phyloP scores from a whole-genome alignment of 495 filamentous ascomycete genomes.

The Xylaria telfairii region DNA sequence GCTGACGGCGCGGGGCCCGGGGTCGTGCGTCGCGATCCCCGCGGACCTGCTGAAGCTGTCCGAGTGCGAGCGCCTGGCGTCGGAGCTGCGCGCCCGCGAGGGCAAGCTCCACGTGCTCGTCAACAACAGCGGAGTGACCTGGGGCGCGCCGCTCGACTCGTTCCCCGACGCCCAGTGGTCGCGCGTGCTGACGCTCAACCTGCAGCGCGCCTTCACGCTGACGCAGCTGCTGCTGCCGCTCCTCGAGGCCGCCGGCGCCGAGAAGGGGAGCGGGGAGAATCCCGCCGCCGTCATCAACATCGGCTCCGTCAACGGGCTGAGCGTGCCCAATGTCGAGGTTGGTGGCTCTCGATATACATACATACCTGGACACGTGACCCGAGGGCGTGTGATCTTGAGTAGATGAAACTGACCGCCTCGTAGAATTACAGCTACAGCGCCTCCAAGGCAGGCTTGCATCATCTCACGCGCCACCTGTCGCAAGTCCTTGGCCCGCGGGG shows the following conservation, averaged over 20 bases:
- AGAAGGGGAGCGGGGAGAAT: slow-evolving; percentile 47
- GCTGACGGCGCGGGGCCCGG: slow-evolving; percentile 32
- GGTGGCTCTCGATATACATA: background rate
- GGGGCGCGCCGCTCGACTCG: slow-evolving; percentile 62
- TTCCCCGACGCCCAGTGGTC: slow-evolving; percentile 74
- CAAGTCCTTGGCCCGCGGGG: slow-evolving; percentile 70
- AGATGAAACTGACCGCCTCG: background rate
- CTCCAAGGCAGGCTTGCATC: slow-evolving; percentile 74
- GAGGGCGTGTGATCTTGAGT: background rate
- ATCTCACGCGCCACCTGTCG: slow-evolving; percentile 72
- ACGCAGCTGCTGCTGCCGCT: slow-evolving; percentile 75
- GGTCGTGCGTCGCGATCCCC: slow-evolving; percentile 59
- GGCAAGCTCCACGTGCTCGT: slow-evolving; percentile 73
- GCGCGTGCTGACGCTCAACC: slow-evolving; percentile 77
- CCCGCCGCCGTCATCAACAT: slow-evolving; percentile 77
- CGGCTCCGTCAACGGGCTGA: slow-evolving; percentile 64
- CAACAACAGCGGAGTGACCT: slow-evolving; percentile 79
- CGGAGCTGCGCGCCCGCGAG: slow-evolving; percentile 67
- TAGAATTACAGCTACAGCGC: slow-evolving; percentile 79
- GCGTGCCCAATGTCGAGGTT: slow-evolving; percentile 23
- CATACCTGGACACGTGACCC: too few relatives aligned
- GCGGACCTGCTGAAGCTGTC: slow-evolving; percentile 75
- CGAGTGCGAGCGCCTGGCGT: slow-evolving; percentile 66
- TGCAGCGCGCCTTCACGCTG: slow-evolving; percentile 79
- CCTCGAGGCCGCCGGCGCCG: slow-evolving; percentile 54